These are phyloP conservation scores for Drechslerella coelobrocha DNA, from an alignment of 2,329 filamentous ascomycete genomes.

Conservation along the genomic window DNA sequence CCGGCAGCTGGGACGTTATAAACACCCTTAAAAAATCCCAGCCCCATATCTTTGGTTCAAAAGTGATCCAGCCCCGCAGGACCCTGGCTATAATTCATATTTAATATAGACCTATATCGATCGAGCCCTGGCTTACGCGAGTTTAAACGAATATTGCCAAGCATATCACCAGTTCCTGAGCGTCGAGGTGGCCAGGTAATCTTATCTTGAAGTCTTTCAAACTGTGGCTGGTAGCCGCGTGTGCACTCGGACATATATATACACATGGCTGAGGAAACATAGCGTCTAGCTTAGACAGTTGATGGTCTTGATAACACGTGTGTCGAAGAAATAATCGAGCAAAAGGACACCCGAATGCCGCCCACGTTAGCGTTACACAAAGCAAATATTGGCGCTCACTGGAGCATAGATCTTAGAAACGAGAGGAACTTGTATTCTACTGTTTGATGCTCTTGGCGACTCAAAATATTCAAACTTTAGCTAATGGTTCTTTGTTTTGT, in stretches of 20 bases:
- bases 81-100: conserved; percentile 11
- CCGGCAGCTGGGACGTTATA: no score
- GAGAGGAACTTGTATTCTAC: no score
- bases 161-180: background rate
- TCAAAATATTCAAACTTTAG: no score
- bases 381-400: background rate
- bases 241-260: background rate
- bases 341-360: background rate
- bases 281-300: no score
- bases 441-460: no score
- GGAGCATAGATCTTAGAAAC: no score
- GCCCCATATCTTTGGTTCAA: background rate
- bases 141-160: conserved; percentile 3
- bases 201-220: background rate
- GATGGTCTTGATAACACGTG: background rate
- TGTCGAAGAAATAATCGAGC: background rate
- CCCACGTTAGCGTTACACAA: background rate
- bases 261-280: background rate
- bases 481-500: no score
- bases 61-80: conserved; percentile 1
- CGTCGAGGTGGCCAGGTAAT: background rate
- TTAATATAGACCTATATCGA: conserved; percentile 5
- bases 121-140: background rate
- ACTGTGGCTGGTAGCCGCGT: background rate
- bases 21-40: no score